phyloP scores from a whole-genome alignment of 805 yeast genomes.

The Kodamaea neixiangensis region DNA sequence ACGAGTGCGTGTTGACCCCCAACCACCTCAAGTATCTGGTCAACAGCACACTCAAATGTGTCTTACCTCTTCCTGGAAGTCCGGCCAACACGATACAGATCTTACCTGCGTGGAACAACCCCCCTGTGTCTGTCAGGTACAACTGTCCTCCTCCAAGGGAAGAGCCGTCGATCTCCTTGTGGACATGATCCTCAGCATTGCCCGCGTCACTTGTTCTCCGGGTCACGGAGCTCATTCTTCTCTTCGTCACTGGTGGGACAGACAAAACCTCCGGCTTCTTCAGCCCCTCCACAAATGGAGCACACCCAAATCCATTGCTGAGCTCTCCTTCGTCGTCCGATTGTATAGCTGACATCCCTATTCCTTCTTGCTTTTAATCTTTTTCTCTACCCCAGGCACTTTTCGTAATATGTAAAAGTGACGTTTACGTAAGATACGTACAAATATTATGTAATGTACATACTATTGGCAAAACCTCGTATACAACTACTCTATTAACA shows the following conservation, averaged over 20 bases:
- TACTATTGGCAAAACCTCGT: too few species aligned
- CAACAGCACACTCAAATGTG: slow-evolving; percentile 86
- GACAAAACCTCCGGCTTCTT: slow-evolving; percentile 19
- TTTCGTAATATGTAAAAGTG: not conserved
- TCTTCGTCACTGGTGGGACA: slow-evolving; percentile 19
- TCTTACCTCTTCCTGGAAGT: slow-evolving; percentile 93
- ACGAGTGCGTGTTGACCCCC: slow-evolving; percentile 89
- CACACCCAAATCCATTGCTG: slow-evolving; percentile 39
- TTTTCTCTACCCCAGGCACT: slow-evolving; percentile 8
- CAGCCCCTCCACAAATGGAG: slow-evolving; percentile 22
- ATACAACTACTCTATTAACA: too few species aligned
- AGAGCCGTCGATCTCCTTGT: slow-evolving; percentile 62
- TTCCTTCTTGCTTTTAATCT: not conserved
- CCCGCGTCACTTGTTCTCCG: slow-evolving; percentile 41
- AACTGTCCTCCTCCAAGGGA: slow-evolving; percentile 73
- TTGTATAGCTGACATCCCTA: slow-evolving; percentile 18
- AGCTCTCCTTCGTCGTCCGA: slow-evolving; percentile 35
- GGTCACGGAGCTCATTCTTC: slow-evolving; percentile 1
- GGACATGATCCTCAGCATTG: slow-evolving; percentile 60
- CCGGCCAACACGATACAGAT: slow-evolving; percentile 88
- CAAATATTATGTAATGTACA: not conserved
- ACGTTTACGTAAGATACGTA: slow-evolving; percentile 2
- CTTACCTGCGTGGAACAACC: slow-evolving; percentile 93
- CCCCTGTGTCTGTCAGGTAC: slow-evolving; percentile 89
- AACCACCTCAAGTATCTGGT: slow-evolving; percentile 94